phyloP scores from a whole-genome alignment of 1,139 yeast species.

The Yamadazyma jaroonii region DNA sequence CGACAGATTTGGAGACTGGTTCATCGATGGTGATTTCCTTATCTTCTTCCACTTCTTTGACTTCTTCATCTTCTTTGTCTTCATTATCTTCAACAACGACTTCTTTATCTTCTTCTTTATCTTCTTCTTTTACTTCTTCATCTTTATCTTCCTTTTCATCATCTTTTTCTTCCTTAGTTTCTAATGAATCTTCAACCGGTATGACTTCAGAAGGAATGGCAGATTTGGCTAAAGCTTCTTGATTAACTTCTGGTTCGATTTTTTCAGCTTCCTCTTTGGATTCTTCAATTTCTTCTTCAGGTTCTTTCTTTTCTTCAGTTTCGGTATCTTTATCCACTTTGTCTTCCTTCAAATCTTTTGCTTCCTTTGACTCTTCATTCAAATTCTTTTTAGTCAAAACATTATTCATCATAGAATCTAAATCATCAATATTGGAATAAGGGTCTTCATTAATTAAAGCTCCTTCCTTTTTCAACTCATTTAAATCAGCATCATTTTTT shows the following conservation, averaged over 20 bases:
- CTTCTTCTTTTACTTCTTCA: slow-evolving; percentile 8
- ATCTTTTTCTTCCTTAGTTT: slow-evolving; percentile 7
- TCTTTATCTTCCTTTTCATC: slow-evolving; percentile 6
- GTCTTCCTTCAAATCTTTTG: not conserved
- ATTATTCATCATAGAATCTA: slow-evolving; percentile 42
- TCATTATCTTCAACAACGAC: not conserved
- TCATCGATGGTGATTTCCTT: slow-evolving; percentile 1
- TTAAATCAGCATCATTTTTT: slow-evolving; percentile 43
- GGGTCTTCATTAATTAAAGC: slow-evolving; percentile 49
- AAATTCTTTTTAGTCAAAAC: slow-evolving; percentile 23
- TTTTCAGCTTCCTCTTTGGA: slow-evolving; percentile 14
- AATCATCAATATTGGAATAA: slow-evolving; percentile 36
- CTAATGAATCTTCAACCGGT: slow-evolving; percentile 6
- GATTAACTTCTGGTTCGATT: slow-evolving; percentile 21
- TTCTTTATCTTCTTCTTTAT: not conserved
- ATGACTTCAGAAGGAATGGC: slow-evolving; percentile 2
- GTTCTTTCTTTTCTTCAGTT: slow-evolving; percentile 11
- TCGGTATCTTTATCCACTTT: slow-evolving; percentile 3
- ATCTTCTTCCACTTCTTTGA: not conserved
- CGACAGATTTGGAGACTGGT: not conserved
- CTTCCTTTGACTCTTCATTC: not conserved
- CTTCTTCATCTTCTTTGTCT: slow-evolving; percentile 2
- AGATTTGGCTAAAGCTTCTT: slow-evolving; percentile 12
- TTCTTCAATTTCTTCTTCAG: slow-evolving; percentile 2
- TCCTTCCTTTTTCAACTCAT: slow-evolving; percentile 41